phyloP scores from a whole-genome alignment of 306 rosid genomes.

The Geum urbanum region DNA sequence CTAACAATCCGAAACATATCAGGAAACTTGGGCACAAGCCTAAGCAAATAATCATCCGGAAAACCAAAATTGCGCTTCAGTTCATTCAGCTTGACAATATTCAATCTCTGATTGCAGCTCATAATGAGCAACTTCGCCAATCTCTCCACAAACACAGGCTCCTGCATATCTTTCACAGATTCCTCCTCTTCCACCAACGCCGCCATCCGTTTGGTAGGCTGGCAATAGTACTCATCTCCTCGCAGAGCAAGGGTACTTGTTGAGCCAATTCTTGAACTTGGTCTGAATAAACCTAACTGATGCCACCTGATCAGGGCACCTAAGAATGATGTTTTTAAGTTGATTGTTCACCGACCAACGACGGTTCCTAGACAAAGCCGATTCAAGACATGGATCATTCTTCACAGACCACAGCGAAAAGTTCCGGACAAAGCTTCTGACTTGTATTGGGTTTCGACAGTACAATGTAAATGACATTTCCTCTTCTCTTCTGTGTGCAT shows the following conservation, averaged over 20 bases:
- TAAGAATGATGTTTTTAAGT: slow-evolving; percentile 69
- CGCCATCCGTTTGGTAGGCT: slow-evolving; percentile 64
- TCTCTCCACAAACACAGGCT: slow-evolving; percentile 39
- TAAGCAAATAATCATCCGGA: slow-evolving; percentile 68
- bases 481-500: background rate
- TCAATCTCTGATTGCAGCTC: slow-evolving; percentile 49
- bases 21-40: slow-evolving; percentile 47
- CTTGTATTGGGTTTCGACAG: slow-evolving; percentile 4
- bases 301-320: slow-evolving; percentile 55
- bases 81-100: slow-evolving; percentile 58
- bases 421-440: slow-evolving; percentile 29
- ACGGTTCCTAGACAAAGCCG: slow-evolving; percentile 67
- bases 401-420: slow-evolving; percentile 80
- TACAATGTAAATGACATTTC: slow-evolving; percentile 15
- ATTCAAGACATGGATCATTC: slow-evolving; percentile 80
- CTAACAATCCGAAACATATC: slow-evolving; percentile 61
- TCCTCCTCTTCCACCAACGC: slow-evolving; percentile 68
- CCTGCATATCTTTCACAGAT: slow-evolving; percentile 50
- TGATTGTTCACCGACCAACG: slow-evolving; percentile 86
- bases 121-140: slow-evolving; percentile 70
- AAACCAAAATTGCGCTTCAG: slow-evolving; percentile 66
- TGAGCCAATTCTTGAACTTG: slow-evolving; percentile 86
- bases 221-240: slow-evolving; percentile 40
- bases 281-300: slow-evolving; percentile 60
- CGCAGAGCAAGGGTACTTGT: slow-evolving; percentile 65